Evolutionary conservation across 257 asterid species (phyloP).

Genomic region (Solanum lycopersicoides): DNA sequence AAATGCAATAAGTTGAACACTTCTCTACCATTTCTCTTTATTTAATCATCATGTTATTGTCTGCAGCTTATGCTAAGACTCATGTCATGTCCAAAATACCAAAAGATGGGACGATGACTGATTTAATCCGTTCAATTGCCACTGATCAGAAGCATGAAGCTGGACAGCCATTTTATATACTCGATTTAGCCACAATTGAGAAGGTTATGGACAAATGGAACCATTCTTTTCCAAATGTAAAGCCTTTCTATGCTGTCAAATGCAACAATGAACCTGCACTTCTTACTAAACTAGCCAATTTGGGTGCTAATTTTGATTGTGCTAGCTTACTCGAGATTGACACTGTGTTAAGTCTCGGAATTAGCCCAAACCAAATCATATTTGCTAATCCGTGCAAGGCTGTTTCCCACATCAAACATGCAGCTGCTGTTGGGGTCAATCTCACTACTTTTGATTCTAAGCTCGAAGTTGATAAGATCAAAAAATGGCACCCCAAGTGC

Average conservation of each 20-base stretch:
- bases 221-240: not conserved
- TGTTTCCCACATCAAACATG: not conserved
- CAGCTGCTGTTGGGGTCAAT: not conserved
- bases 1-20: no score
- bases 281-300: not conserved
- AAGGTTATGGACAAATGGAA: slow-evolving; percentile 1
- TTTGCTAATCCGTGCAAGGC: slow-evolving; percentile 5
- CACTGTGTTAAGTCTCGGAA: not conserved
- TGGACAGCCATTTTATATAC: not conserved
- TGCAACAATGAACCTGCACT: not conserved
- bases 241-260: not conserved
- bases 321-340: slow-evolving; percentile 3
- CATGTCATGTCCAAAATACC: not conserved
- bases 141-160: not conserved
- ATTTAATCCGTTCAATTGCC: not conserved
- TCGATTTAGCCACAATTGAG: not conserved
- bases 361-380: not conserved
- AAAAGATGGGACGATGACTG: not conserved
- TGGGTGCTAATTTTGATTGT: slow-evolving; percentile 8
- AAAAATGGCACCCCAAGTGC: not conserved
- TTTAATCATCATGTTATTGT: no score
- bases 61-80: no score
- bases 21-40: no score
- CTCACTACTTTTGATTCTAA: slow-evolving; percentile 1
- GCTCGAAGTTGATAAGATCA: not conserved